Base-by-base conservation (phyloP, 1,284 basidiomycete species). In the Cronartium quercuum region DNA sequence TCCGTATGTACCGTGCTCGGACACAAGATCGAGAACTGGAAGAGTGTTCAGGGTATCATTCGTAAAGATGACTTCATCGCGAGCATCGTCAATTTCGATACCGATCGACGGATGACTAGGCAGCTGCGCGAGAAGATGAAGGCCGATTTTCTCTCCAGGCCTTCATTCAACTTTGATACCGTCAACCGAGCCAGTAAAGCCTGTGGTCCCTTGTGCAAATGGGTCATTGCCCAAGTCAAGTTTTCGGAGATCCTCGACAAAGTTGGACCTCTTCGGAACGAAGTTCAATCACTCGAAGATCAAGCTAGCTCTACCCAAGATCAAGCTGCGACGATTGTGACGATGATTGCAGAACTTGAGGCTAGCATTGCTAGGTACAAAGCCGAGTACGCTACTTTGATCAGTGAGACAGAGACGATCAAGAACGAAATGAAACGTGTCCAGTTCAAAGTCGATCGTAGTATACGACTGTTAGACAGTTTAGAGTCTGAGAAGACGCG, bases 241-340 rank as follows among this genome's bases (percentile, higher is more conserved):
- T 99, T 93, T 85, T 98, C 96, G 6, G 93, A 96, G 83, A 99
- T 99, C 79, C 84, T 99, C 66, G 96, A 99, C 85, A 92, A 91
- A 83, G 94, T 99, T 35, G 96, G 96, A 75, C 96, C 96, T 12
- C 86, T 99, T 34, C 91, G 96, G 34, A 91, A 94, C 79, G 95
- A 99, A 82, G 95, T 99, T 0, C 89, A 92, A 78, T 91, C 91
- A 10, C 86, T 99, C 62, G 94, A 98, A 82, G 87, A 86, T 37
- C 92, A 97, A 81, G 94, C 96, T 0, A 90, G 91, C 78, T 90
- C 88, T 37, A 98, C 95, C 13, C 94, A 97, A 84, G 88, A 92
- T 78, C 93, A 97, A 81, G 96, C 94, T 0, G 82, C 86, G 58
- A 89, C 90, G 66, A 96, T 95, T 78, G 90, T 95, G 78, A 87